Percentiles rank a stretch among this genome's conserved stretches.
Conservation (phyloP, 345 rosid species). For the Bruguiera parviflora region DNA sequence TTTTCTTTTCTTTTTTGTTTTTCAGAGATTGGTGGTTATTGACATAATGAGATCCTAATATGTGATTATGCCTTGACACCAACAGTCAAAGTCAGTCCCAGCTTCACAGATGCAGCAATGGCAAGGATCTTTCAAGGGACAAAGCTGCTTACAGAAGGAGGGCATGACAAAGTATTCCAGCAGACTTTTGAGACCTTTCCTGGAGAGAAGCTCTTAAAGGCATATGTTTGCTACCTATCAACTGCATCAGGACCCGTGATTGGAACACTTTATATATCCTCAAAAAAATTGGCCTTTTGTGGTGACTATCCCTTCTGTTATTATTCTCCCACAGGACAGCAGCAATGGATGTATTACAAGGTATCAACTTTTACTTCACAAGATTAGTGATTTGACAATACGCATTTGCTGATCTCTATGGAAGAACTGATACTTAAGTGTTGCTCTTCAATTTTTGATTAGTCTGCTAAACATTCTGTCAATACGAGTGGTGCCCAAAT, state of each 20-base stretch:
- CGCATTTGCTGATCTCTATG: not conserved
- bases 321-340: slow-evolving; percentile 45
- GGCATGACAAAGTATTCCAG: slow-evolving; percentile 61
- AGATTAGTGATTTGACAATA: not conserved
- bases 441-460: no score
- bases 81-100: slow-evolving; percentile 65
- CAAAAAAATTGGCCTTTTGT: slow-evolving; percentile 52
- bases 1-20: not conserved
- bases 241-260: slow-evolving; percentile 68
- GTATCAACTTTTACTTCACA: slow-evolving; percentile 24
- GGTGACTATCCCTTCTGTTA: slow-evolving; percentile 59
- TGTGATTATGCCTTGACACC: slow-evolving; percentile 6
- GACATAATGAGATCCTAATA: slow-evolving; percentile 7
- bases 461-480: no score
- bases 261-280: slow-evolving; percentile 71
- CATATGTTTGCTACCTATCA: slow-evolving; percentile 74
- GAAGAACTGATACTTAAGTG: not conserved
- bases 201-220: slow-evolving; percentile 60
- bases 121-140: slow-evolving; percentile 78
- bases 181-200: slow-evolving; percentile 49
- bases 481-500: no score
- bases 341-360: slow-evolving; percentile 68
- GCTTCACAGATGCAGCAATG: slow-evolving; percentile 72
- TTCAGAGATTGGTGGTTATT: not conserved
- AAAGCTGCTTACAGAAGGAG: slow-evolving; percentile 73